These are phyloP conservation scores for Debaryomyces coudertii DNA, from an alignment of 1,139 yeast species.

Conservation along the genomic window DNA sequence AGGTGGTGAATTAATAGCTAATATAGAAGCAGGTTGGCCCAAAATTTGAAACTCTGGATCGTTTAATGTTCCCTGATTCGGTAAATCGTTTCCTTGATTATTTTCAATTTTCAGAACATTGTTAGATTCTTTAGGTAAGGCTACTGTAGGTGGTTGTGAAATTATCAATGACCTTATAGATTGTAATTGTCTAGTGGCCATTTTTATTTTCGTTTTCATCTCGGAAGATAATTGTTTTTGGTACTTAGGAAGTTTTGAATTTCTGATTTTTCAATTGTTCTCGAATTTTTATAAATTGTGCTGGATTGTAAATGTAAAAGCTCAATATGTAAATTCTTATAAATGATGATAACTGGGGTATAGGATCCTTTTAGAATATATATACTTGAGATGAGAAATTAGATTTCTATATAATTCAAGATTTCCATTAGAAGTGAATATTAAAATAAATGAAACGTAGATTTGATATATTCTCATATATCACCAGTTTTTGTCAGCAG, in stretches of 20 bases:
- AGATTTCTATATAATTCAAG: not conserved
- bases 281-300: not conserved
- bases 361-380: not conserved
- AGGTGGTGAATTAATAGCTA: conserved; percentile 55
- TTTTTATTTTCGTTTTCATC: conserved; percentile 1
- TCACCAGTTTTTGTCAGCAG: conserved; percentile 11
- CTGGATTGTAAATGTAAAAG: not conserved
- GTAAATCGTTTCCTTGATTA: conserved; percentile 24
- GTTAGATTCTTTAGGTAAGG: conserved; percentile 3
- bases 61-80: conserved; percentile 22
- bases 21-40: conserved; percentile 48
- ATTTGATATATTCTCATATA: not conserved
- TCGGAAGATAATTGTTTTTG: not conserved
- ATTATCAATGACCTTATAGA: conserved; percentile 10
- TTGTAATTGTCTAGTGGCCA: conserved; percentile 8
- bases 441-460: no score
- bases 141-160: conserved; percentile 8
- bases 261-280: not conserved
- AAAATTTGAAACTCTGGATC: conserved; percentile 38
- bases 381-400: not conserved
- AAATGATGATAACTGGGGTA: not conserved
- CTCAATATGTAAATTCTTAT: not conserved
- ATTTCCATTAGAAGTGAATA: no score
- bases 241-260: not conserved
- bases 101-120: conserved; percentile 15